phyloP scores from a whole-genome alignment of 2,329 filamentous ascomycete genomes.

The Pestalotiopsis sp. region DNA sequence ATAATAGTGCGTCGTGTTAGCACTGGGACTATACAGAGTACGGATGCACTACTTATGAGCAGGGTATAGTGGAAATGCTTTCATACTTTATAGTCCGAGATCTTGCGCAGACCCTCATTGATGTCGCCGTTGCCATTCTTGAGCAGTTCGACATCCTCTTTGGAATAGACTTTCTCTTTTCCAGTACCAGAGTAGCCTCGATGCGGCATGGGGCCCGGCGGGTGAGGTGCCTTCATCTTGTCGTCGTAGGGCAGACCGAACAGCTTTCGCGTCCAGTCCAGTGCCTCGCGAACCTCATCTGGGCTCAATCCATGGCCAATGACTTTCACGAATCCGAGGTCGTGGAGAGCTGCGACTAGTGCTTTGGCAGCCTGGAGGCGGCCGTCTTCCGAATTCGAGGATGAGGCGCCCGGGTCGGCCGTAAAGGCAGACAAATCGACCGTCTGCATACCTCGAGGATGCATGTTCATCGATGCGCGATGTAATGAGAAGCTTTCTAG shows the following conservation, averaged over 20 bases:
- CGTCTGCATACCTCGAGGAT: background rate
- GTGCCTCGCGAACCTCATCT: slow-evolving; percentile 18
- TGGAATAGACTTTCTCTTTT: slow-evolving; percentile 23
- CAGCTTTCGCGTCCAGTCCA: slow-evolving; percentile 22
- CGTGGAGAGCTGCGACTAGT: slow-evolving; percentile 21
- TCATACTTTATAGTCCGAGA: slow-evolving; percentile 25
- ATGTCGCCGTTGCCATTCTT: slow-evolving; percentile 7
- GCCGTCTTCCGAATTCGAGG: no score
- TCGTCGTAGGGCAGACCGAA: slow-evolving; percentile 24
- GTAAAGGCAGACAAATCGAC: background rate
- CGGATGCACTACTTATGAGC: no score
- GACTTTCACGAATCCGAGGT: slow-evolving; percentile 20
- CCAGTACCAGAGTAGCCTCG: slow-evolving; percentile 25
- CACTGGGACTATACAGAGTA: background rate
- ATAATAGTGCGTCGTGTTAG: background rate
- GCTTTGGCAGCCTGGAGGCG: background rate
- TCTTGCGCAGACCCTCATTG: slow-evolving; percentile 18
- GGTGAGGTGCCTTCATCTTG: slow-evolving; percentile 26
- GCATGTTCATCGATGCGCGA: no score
- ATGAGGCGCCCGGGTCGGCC: background rate
- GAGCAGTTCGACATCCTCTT: slow-evolving; percentile 14
- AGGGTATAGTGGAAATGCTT: background rate
- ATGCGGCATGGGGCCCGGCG: slow-evolving; percentile 21
- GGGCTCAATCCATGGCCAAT: slow-evolving; percentile 20
- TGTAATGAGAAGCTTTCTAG: no score